Percentiles rank a stretch among this genome's conserved stretches.
Conservation (phyloP, 1,284 basidiomycete genomes). For the Cryptococcus sp. region DNA sequence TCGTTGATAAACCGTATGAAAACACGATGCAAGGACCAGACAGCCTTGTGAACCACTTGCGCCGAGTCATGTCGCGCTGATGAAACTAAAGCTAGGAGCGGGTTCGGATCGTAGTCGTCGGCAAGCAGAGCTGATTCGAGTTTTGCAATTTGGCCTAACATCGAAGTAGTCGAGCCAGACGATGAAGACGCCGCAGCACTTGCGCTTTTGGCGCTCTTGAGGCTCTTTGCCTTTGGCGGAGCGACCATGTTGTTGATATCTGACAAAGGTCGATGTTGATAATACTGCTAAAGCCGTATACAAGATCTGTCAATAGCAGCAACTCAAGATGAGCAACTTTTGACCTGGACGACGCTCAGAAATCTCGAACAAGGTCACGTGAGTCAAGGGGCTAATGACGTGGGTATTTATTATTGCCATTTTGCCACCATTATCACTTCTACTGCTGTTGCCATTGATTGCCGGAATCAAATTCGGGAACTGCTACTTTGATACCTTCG, state of each 20-base stretch:
- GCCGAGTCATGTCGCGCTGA: conserved; percentile 55
- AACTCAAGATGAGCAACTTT: no score
- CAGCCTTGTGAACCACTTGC: conserved; percentile 66
- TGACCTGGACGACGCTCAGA: background rate
- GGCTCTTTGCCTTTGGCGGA: conserved; percentile 1
- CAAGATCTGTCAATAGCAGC: no score
- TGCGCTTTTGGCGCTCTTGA: no score
- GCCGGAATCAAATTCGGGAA: no score
- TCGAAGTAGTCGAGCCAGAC: conserved; percentile 4
- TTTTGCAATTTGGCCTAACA: conserved; percentile 24
- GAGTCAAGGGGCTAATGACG: background rate
- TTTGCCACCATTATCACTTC: no score
- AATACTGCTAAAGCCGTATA: no score
- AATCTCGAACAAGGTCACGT: background rate
- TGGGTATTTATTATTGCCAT: no score
- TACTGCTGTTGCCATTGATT: no score
- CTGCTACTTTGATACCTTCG: no score
- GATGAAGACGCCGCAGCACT: background rate
- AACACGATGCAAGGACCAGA: conserved; percentile 79
- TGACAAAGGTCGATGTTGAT: background rate
- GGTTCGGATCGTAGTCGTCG: conserved; percentile 67
- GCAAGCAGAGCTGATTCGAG: conserved; percentile 38
- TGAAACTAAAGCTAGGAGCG: conserved; percentile 72
- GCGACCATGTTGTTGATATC: background rate
- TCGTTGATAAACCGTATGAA: conserved; percentile 68